These are phyloP conservation scores for Albifimbria verrucaria DNA, from an alignment of 2,329 filamentous ascomycete species.

Conservation along the genomic window DNA sequence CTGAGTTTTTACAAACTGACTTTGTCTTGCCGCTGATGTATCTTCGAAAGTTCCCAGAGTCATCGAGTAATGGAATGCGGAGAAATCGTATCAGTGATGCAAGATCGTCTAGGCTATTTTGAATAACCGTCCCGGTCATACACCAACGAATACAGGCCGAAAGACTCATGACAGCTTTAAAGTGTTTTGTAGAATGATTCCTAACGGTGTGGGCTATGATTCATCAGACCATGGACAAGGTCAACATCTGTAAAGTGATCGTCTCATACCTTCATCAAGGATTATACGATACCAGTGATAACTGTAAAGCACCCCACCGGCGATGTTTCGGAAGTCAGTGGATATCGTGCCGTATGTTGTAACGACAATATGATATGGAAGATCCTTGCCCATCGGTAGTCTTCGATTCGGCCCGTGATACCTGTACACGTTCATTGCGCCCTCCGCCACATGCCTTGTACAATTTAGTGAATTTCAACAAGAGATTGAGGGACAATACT, in stretches of 20 bases:
- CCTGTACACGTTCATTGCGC: conserved; percentile 20
- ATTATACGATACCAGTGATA: conserved; percentile 37
- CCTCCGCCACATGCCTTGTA: background rate
- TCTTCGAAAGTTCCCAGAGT: background rate
- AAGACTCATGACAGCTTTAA: conserved; percentile 37
- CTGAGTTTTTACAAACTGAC: background rate
- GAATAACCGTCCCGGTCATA: conserved; percentile 48
- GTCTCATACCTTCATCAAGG: conserved; percentile 38
- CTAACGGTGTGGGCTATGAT: conserved; percentile 40
- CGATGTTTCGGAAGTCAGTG: conserved; percentile 23
- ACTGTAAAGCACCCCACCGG: conserved; percentile 23
- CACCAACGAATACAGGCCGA: conserved; percentile 44
- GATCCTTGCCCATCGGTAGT: conserved; percentile 14
- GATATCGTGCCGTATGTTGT: conserved; percentile 43
- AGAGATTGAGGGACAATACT: conserved; percentile 17
- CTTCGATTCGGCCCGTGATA: conserved; percentile 32
- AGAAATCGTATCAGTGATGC: conserved; percentile 7
- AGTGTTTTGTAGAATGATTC: conserved; percentile 39
- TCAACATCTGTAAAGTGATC: background rate
- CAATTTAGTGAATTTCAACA: background rate
- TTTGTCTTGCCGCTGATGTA: conserved; percentile 1
- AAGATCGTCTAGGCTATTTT: conserved; percentile 49
- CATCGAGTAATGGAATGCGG: background rate
- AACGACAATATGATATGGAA: conserved; percentile 34
- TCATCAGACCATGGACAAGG: background rate